Base-by-base conservation (phyloP, 306 rosid genomes). In the Quercus cerris region DNA sequence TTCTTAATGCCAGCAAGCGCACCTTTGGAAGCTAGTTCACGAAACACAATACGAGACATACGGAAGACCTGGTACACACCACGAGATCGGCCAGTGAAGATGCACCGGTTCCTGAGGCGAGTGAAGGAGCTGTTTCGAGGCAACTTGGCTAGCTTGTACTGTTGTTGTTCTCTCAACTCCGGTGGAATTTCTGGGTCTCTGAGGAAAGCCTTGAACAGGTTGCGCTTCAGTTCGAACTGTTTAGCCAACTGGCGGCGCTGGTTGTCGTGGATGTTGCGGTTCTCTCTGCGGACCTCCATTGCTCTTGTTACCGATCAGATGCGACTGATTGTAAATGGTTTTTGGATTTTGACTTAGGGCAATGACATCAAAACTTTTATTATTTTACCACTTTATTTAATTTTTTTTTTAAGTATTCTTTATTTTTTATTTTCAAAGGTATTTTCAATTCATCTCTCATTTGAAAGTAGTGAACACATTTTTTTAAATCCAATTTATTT, bases 101-200 rank as follows among this genome's bases (percentile, higher is more conserved):
- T 82, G 88, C 91, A 88, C 27, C 91, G 86, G 67, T 88, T 88
- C 67, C 91, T 73, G 75, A 88, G 1, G 46, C 91, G 89, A 17
- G 88, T 88, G 73, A 88, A 86, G 68, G 91, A 85, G 79, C 89
- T 88, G 81, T 88, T 88, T 28, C 91, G 56, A 7, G 91, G 91
- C 56, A 88, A 64, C 61, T 80, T 84, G 44, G 91, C 78, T 22
- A 88, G 83, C 84, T 86, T 85, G 66, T 63, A 81, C 68, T 89
- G 91, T 28, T 74, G 80, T 54, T 81, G 86, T 74, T 85, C 89
- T 2, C 89, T 81, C 30, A 85, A 25, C 11, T 71, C 79, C 30
- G 20, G 73, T 5, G 91, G 91, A 18, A 88, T 86, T 73, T 70
- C 86, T 1, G 87, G 75, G 68, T 88, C 91, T 46, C 80, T 54